phyloP scores from a whole-genome alignment of 2,329 filamentous ascomycete species.

The Claviceps paspali region DNA sequence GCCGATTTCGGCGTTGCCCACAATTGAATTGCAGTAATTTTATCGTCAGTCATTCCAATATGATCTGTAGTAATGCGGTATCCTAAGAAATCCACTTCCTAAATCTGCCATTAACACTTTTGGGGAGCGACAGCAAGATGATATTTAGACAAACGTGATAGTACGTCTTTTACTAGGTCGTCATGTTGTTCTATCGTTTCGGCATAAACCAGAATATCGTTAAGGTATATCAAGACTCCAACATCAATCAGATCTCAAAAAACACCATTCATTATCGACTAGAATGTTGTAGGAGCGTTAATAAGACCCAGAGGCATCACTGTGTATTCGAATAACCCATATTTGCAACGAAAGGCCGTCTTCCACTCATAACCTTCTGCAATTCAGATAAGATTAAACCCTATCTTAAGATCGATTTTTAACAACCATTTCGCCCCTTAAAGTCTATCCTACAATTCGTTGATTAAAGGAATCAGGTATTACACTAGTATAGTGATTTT shows the following conservation, averaged over 20 bases:
- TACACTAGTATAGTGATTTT: not conserved
- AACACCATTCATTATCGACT: not conserved
- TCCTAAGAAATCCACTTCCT: not conserved
- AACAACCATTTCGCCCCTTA: not conserved
- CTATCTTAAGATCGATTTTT: not conserved
- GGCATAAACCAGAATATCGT: not conserved
- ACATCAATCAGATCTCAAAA: not conserved
- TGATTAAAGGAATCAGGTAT: not conserved
- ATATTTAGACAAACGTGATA: not conserved
- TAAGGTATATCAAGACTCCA: not conserved
- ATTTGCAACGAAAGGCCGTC: not conserved
- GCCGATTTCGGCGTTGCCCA: not conserved
- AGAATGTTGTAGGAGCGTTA: not conserved
- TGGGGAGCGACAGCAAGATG: not conserved
- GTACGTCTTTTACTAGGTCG: not conserved
- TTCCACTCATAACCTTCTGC: not conserved
- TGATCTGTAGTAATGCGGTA: not conserved
- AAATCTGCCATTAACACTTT: not conserved
- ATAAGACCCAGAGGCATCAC: not conserved
- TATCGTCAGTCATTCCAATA: not conserved
- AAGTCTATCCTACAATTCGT: not conserved
- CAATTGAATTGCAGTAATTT: not conserved
- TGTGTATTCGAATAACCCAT: not conserved
- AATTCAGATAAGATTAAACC: not conserved
- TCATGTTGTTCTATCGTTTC: not conserved